These are phyloP conservation scores for Vanderwaltozyma yarrowii DNA, from an alignment of 805 yeast species.

Conservation along the genomic window DNA sequence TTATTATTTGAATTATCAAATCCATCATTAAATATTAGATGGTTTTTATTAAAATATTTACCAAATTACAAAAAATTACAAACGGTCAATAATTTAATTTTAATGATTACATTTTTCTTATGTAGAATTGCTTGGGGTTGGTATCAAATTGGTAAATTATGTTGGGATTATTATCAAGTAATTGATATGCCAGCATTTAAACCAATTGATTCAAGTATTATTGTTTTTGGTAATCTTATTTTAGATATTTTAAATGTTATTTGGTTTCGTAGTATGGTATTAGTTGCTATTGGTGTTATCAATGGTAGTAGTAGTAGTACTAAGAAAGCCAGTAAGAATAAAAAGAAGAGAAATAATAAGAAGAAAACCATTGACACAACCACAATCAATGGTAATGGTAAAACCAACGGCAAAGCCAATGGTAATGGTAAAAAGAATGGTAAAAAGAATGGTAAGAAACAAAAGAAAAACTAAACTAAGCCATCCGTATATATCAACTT, in stretches of 20 bases:
- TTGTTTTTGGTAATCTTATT: conserved; percentile 41
- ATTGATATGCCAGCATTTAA: conserved; percentile 37
- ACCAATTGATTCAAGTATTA: conserved; percentile 28
- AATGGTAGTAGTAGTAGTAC: conserved; percentile 1
- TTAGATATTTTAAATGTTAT: conserved; percentile 56
- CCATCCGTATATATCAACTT: too few relatives aligned
- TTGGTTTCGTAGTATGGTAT: conserved; percentile 78
- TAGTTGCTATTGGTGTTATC: conserved; percentile 39
- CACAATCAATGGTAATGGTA: too few relatives aligned
- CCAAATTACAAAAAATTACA: conserved; percentile 32
- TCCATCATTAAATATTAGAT: conserved; percentile 80
- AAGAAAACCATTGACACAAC: too few relatives aligned
- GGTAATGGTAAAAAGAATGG: too few relatives aligned
- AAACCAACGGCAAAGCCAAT: too few relatives aligned
- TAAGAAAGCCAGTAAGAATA: conserved; percentile 1
- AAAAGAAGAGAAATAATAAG: too few relatives aligned
- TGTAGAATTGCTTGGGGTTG: conserved; percentile 79
- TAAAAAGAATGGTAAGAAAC: too few relatives aligned
- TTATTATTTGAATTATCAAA: conserved; percentile 77
- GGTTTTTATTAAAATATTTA: conserved; percentile 48
- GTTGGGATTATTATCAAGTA: conserved; percentile 37
- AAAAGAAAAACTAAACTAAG: too few relatives aligned
- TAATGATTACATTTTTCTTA: conserved; percentile 55
- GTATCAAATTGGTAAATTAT: conserved; percentile 45
- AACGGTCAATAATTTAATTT: conserved; percentile 34